These are phyloP conservation scores for Xylariaceae sp. DNA, from an alignment of 2,329 filamentous ascomycete species.

Conservation along the genomic window DNA sequence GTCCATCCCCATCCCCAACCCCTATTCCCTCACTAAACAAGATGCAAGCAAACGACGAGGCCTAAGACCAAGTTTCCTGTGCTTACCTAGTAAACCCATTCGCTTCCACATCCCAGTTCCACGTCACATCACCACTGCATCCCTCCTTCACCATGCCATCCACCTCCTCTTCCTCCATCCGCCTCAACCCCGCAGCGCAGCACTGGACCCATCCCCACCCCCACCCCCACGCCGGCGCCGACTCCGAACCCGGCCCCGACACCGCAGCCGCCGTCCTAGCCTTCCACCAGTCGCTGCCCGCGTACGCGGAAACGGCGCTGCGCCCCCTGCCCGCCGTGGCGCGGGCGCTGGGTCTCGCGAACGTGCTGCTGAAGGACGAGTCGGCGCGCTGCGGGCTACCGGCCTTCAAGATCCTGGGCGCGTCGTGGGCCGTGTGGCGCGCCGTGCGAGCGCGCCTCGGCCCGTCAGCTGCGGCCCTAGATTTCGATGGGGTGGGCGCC, in stretches of 20 bases:
- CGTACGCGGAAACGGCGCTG: constrained; percentile 30
- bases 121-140: too few relatives aligned
- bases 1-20: too few relatives aligned
- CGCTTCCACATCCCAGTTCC: too few relatives aligned
- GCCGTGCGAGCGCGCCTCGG: constrained; percentile 51
- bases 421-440: constrained; percentile 71
- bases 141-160: too few relatives aligned
- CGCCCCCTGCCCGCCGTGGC: constrained; percentile 48
- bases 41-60: too few relatives aligned
- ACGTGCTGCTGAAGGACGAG: constrained; percentile 73
- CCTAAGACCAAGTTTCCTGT: too few relatives aligned
- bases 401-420: constrained; percentile 80
- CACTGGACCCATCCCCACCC: too few relatives aligned
- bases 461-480: constrained; percentile 32
- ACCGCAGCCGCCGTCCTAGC: constrained; percentile 17
- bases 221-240: constrained; percentile 5
- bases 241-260: background rate
- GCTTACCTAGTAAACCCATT: too few relatives aligned
- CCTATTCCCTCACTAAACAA: too few relatives aligned
- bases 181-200: too few relatives aligned
- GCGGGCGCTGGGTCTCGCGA: constrained; percentile 55
- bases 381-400: constrained; percentile 68
- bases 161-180: too few relatives aligned
- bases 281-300: constrained; percentile 32
- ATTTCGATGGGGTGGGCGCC: constrained; percentile 28